phyloP scores from a whole-genome alignment of 306 rosid genomes.

The Castanopsis chinensis region DNA sequence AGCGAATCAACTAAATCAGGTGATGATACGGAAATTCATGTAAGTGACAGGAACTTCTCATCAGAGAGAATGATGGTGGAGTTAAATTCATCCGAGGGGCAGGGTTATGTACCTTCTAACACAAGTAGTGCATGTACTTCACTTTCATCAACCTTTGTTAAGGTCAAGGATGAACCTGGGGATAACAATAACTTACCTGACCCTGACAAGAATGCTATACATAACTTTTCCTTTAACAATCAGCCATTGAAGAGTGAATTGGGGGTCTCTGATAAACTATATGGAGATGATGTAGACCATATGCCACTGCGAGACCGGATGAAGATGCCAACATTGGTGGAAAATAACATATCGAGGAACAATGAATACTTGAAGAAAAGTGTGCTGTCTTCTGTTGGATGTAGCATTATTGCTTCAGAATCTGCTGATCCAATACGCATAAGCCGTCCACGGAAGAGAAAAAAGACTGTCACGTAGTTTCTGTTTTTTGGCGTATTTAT shows the following conservation, averaged over 20 bases:
- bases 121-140: constrained; percentile 32
- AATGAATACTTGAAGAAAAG: constrained; percentile 29
- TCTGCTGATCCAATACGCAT: constrained; percentile 37
- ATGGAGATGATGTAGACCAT: constrained; percentile 49
- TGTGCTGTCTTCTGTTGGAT: constrained; percentile 30
- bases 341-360: constrained; percentile 27
- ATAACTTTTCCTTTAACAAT: constrained; percentile 29
- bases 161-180: constrained; percentile 68
- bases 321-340: constrained; percentile 39
- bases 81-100: constrained; percentile 38
- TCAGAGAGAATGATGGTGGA: constrained; percentile 30
- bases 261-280: constrained; percentile 22
- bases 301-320: constrained; percentile 58
- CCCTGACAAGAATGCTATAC: constrained; percentile 24
- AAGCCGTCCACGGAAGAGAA: constrained; percentile 53
- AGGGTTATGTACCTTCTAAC: constrained; percentile 25
- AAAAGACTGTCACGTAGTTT: constrained; percentile 78
- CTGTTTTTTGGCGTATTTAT: not conserved
- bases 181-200: constrained; percentile 34
- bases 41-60: constrained; percentile 19
- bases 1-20: constrained; percentile 14
- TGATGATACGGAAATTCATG: constrained; percentile 24
- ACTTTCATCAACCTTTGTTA: constrained; percentile 31
- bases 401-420: constrained; percentile 29
- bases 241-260: constrained; percentile 51